phyloP scores from a whole-genome alignment of 495 filamentous ascomycete species.

The Aspergillus asperescens region DNA sequence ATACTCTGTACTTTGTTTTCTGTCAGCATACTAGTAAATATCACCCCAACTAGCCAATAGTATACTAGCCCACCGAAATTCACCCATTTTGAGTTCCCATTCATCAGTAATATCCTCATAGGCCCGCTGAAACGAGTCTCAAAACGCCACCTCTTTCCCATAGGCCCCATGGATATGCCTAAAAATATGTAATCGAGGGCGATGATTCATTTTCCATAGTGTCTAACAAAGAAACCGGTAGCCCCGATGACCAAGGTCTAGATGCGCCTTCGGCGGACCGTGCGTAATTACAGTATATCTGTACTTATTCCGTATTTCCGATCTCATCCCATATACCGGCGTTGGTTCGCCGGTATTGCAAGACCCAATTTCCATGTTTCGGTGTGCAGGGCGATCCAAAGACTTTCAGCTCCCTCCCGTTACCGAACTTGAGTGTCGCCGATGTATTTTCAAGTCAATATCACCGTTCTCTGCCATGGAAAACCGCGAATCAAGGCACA shows the following conservation, averaged over 20 bases:
- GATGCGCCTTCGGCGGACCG: conserved; percentile 50
- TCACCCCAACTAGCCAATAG: conserved; percentile 33
- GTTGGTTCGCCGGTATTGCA: conserved; percentile 38
- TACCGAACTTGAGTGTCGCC: conserved; percentile 40
- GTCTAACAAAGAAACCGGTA: conserved; percentile 51
- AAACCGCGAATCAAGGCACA: no score
- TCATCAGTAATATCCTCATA: conserved; percentile 51
- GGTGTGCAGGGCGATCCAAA: conserved; percentile 52
- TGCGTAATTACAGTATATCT: conserved; percentile 73
- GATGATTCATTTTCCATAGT: conserved; percentile 47
- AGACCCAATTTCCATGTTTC: conserved; percentile 41
- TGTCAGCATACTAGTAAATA: neutral
- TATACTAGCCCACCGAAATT: conserved; percentile 1
- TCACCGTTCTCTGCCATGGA: no score
- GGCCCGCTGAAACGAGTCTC: conserved; percentile 56
- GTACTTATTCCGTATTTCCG: conserved; percentile 53
- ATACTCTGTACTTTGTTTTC: neutral
- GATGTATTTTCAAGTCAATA: conserved; percentile 45
- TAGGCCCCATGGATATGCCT: conserved; percentile 67
- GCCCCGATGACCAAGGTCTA: conserved; percentile 44
- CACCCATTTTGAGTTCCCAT: conserved; percentile 17
- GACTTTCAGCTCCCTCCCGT: conserved; percentile 42
- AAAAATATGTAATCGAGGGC: conserved; percentile 61
- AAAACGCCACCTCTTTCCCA: conserved; percentile 52
- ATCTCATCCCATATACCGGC: conserved; percentile 18